A percentile compares a stretch with the other conserved stretches of the same genome.
These are phyloP conservation scores for Botrytis galanthina DNA, from an alignment of 2,329 filamentous ascomycete species.

Conservation along the genomic window DNA sequence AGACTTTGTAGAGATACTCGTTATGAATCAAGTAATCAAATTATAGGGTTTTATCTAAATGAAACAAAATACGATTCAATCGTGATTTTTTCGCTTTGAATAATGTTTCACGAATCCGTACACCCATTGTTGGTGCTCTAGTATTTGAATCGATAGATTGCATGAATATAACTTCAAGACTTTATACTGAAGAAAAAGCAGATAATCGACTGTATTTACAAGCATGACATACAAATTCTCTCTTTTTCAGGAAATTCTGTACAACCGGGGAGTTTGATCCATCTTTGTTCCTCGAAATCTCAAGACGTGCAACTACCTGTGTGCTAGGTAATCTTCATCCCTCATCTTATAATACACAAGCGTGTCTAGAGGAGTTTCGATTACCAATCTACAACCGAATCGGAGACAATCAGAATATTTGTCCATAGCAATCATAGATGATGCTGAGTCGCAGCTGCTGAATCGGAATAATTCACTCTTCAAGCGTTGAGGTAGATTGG, in stretches of 20 bases:
- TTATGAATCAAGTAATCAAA: too few relatives aligned
- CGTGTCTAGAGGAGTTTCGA: neutral
- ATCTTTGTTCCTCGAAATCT: neutral
- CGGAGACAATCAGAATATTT: neutral
- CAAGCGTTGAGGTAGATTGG: neutral
- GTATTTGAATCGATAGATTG: too few relatives aligned
- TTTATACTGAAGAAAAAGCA: neutral
- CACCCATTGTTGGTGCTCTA: too few relatives aligned
- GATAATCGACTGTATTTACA: neutral
- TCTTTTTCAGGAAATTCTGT: neutral
- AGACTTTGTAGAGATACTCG: too few relatives aligned
- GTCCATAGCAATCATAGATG: neutral
- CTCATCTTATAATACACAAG: neutral
- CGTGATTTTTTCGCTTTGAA: neutral
- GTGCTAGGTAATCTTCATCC: neutral
- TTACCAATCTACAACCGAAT: neutral
- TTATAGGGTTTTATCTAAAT: too few relatives aligned
- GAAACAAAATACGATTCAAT: too few relatives aligned
- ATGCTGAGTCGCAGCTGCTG: neutral
- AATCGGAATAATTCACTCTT: too few relatives aligned
- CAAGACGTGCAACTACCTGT: neutral
- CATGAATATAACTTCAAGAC: too few relatives aligned
- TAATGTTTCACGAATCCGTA: too few relatives aligned
- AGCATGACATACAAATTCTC: too few relatives aligned
- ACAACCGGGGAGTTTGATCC: neutral